phyloP scores from a whole-genome alignment of 176 grass and related monocot species.

The Hordeum marinum region DNA sequence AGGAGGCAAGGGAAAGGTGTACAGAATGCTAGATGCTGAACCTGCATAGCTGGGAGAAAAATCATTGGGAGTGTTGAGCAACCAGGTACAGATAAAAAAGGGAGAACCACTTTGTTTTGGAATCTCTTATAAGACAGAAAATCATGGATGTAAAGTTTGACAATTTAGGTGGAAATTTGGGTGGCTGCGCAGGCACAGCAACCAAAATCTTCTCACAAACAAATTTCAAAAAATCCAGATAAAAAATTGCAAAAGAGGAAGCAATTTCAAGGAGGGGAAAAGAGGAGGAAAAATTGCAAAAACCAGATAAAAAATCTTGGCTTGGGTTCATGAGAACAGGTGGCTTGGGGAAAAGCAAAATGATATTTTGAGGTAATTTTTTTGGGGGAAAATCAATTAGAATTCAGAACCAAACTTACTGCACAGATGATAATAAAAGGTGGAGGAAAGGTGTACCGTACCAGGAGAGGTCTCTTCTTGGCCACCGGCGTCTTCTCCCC shows the following conservation, averaged over 20 bases:
- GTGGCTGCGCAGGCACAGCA: too few species aligned
- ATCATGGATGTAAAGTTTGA: neutral
- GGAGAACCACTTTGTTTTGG: neutral
- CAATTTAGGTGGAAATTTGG: neutral
- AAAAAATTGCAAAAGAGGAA: neutral
- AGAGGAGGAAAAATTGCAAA: neutral
- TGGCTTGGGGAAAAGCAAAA: neutral
- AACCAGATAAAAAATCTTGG: neutral
- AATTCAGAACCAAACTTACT: neutral
- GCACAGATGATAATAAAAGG: neutral
- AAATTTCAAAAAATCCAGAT: neutral
- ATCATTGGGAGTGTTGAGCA: neutral
- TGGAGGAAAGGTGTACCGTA: neutral
- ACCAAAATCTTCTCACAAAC: too few species aligned
- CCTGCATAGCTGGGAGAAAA: neutral
- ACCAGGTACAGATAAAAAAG: neutral
- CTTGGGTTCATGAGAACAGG: neutral
- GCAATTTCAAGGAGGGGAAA: neutral
- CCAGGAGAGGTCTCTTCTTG: constrained; percentile 34
- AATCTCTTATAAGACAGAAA: neutral
- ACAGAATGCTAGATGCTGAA: neutral
- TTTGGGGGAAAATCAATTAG: neutral
- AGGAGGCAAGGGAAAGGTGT: neutral
- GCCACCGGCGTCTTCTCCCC: constrained; percentile 4
- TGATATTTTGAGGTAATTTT: neutral